Evolutionary conservation across 257 asterid species (phyloP), one percentile per base, ranked within the genome.

Genomic region (Solanum arcanum): DNA sequence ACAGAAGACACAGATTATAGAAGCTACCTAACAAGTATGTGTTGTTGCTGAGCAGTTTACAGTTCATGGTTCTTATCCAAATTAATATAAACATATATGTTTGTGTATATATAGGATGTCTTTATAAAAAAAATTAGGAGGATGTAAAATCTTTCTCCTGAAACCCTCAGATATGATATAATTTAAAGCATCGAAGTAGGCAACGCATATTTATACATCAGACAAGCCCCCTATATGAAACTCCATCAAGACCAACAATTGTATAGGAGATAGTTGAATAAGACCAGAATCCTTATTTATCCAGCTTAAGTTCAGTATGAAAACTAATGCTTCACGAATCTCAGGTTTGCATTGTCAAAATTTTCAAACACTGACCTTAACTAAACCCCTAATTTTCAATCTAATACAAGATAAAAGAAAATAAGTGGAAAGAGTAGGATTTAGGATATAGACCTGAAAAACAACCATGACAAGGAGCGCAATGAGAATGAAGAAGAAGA

Each of bases 401-500:
- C 13, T 14, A 68, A 42, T 52, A 52, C 62, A 52, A 52, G 62
- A 9, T 52, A 21, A 47, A 0, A 23, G 42, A 7, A 59, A 5
- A 52, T 52, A 52, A 62, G 12, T 35, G 6, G 52, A 23, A 5
- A 74, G 85, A 49, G 64, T 62, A 83, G 29, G 42, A 52, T 16
- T 39, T 83, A 77, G 81, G 33, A 14, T 7, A 49, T 41, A 87
- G 72, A 96, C 99, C 99, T 96, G 98, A 91, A 87, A 95, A 91
- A 96, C 92, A 52, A 96, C 84, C 92, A 94, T 90, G 89, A 93
- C 90, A 70, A 95, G 93, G 75, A 96, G 95, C 59, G 91, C 90
- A 66, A 96, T 86, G 81, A 92, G 94, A 12, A 92, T 86, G 92
- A 96, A 92, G 95, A 96, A 95, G 95, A 95, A 95, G 69, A 94